These are phyloP conservation scores for Porphyra umbilicalis DNA, from an alignment of 31 red algal genomes.

Conservation along the genomic window DNA sequence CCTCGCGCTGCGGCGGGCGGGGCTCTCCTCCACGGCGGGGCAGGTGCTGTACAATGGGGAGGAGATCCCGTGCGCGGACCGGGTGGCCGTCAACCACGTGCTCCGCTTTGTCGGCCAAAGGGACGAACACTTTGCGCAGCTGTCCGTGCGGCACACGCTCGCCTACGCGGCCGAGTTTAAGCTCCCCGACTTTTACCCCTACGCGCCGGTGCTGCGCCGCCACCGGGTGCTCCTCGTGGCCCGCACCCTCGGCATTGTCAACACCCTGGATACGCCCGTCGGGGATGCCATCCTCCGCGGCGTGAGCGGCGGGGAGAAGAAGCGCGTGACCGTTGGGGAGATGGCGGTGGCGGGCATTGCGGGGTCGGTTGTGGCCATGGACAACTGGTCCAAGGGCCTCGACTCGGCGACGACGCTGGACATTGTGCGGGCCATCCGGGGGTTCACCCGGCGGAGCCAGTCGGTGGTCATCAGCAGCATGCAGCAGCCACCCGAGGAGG, in stretches of 20 bases:
- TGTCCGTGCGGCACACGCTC: constrained; percentile 76
- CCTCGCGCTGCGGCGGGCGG: constrained; percentile 16
- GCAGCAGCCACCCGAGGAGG: constrained; percentile 61
- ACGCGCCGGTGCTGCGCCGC: constrained; percentile 47
- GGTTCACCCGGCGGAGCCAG: constrained; percentile 21
- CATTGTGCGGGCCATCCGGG: constrained; percentile 31
- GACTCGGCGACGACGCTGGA: constrained; percentile 60
- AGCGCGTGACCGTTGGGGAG: constrained; percentile 88
- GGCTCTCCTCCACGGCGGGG: neutral
- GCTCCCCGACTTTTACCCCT: constrained; percentile 72
- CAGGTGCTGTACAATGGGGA: constrained; percentile 54
- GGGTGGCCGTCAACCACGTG: constrained; percentile 30
- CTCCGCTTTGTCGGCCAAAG: constrained; percentile 53
- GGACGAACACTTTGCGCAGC: constrained; percentile 60
- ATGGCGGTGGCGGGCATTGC: constrained; percentile 56
- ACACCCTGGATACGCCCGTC: constrained; percentile 54
- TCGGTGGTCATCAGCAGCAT: constrained; percentile 44
- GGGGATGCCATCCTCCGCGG: constrained; percentile 72
- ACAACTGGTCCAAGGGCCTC: constrained; percentile 70
- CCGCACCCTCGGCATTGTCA: constrained; percentile 56
- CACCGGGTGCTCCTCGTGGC: constrained; percentile 53
- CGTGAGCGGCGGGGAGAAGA: constrained; percentile 83
- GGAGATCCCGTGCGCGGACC: neutral
- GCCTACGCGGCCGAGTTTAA: constrained; percentile 74
- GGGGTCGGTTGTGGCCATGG: constrained; percentile 41